Percentiles rank a stretch among this genome's conserved stretches.
Evolutionary conservation across 1,284 basidiomycete species (phyloP).

Genomic region (Fomitopsis palustris): DNA sequence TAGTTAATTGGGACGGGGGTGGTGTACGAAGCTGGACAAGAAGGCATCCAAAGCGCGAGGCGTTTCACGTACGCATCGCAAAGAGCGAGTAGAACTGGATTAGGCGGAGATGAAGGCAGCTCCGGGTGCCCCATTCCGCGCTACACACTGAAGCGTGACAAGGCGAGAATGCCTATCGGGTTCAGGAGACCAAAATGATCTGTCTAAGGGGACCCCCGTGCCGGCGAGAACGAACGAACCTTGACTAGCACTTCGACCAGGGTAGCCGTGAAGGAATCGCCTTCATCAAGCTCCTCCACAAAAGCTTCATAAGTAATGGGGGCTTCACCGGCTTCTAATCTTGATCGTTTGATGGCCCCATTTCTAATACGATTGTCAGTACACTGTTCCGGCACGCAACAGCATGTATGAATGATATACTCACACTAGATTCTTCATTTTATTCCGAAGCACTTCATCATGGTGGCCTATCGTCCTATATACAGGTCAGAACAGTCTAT

Average conservation of each 20-base stretch:
- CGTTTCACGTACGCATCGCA: too few species aligned
- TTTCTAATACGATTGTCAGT: constrained; percentile 36
- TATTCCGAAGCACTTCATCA: constrained; percentile 64
- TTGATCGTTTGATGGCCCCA: constrained; percentile 60
- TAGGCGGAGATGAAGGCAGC: not conserved
- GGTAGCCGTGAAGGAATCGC: constrained; percentile 71
- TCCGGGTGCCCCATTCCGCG: not conserved
- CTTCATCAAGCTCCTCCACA: constrained; percentile 65
- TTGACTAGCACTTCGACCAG: constrained; percentile 70
- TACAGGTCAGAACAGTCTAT: not conserved
- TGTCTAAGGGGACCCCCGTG: not conserved
- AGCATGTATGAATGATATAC: constrained; percentile 23
- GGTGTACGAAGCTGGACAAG: not conserved
- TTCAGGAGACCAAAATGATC: not conserved
- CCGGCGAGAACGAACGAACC: constrained; percentile 36
- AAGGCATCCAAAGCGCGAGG: not conserved
- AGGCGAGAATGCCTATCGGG: too few species aligned
- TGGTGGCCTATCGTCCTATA: constrained; percentile 62
- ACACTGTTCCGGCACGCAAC: not conserved
- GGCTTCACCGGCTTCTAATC: constrained; percentile 54
- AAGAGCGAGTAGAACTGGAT: not conserved
- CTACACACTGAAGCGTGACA: too few species aligned
- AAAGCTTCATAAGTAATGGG: constrained; percentile 66
- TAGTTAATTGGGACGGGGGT: not conserved
- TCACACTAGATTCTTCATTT: constrained; percentile 71